phyloP scores from a whole-genome alignment of 306 rosid genomes.

The Acacia melanoxylon region DNA sequence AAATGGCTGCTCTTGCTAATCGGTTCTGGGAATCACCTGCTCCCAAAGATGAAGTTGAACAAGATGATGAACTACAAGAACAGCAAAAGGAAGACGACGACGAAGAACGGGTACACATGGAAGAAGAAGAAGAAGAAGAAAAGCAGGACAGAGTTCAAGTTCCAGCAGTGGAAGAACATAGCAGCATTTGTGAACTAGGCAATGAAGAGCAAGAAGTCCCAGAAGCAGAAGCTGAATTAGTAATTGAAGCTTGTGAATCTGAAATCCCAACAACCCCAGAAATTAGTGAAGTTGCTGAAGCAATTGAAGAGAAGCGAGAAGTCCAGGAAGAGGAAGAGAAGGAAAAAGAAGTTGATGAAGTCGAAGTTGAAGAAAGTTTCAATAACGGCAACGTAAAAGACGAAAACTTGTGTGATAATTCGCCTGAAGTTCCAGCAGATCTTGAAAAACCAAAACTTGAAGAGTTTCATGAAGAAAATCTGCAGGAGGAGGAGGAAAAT shows the following conservation, averaged over 20 bases:
- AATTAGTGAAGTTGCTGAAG: constrained; percentile 7
- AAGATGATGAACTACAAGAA: neutral
- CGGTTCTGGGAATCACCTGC: constrained; percentile 73
- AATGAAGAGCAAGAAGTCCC: constrained; percentile 15
- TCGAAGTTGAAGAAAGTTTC: constrained; percentile 9
- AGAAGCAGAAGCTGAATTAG: constrained; percentile 11
- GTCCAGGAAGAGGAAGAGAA: neutral
- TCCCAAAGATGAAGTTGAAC: constrained; percentile 26
- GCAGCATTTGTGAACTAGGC: constrained; percentile 34
- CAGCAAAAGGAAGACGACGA: constrained; percentile 24
- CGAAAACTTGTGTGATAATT: constrained; percentile 27
- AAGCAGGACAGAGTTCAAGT: neutral
- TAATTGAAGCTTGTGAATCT: constrained; percentile 5
- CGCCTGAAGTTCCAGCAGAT: constrained; percentile 32
- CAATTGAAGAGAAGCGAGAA: neutral
- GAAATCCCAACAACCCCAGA: constrained; percentile 25
- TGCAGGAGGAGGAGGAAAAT: constrained; percentile 6
- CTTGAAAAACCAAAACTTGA: constrained; percentile 35
- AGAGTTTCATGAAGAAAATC: constrained; percentile 12
- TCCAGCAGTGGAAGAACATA: constrained; percentile 1
- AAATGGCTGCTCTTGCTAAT: constrained; percentile 92
- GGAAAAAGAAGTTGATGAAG: neutral
- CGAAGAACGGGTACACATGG: neutral
- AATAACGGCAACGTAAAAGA: constrained; percentile 12
- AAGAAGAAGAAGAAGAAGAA: constrained; percentile 36